These are phyloP conservation scores for Nelumbo lutea DNA, from an alignment of 164 flowering plant species.

Conservation along the genomic window DNA sequence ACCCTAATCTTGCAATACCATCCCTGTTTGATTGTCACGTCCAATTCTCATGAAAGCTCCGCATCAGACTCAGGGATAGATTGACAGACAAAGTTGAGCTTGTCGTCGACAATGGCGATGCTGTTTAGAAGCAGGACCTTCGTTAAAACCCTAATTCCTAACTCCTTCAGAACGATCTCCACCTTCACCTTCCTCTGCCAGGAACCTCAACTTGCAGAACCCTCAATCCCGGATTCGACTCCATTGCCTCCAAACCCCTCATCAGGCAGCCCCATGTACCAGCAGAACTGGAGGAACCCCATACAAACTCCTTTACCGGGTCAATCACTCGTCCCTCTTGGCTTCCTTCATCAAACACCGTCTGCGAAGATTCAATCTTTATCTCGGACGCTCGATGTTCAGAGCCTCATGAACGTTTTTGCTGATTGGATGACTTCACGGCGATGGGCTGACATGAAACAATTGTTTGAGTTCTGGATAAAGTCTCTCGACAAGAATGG, in stretches of 20 bases:
- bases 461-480: constrained; percentile 73
- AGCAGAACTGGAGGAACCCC: constrained; percentile 67
- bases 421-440: constrained; percentile 74
- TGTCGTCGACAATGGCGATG: constrained; percentile 43
- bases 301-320: constrained; percentile 15
- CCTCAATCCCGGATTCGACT: constrained; percentile 25
- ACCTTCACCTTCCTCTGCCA: constrained; percentile 59
- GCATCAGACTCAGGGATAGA: background rate
- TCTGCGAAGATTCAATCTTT: constrained; percentile 27
- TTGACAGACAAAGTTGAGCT: constrained; percentile 5
- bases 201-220: constrained; percentile 57
- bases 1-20: too few relatives aligned
- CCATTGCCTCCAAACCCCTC: constrained; percentile 87
- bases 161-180: constrained; percentile 38
- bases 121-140: constrained; percentile 24
- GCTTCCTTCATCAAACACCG: constrained; percentile 21
- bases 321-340: constrained; percentile 40
- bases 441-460: constrained; percentile 72
- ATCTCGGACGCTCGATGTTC: constrained; percentile 41
- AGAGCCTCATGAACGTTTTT: constrained; percentile 47
- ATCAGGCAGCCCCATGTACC: constrained; percentile 71
- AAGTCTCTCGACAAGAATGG: constrained; percentile 61
- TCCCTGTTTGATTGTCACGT: background rate
- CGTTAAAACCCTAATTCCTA: constrained; percentile 26
- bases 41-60: background rate